Evolutionary conservation across 352 stramenopile species (phyloP).

Genomic region (Saprolegnia parasitica): DNA sequence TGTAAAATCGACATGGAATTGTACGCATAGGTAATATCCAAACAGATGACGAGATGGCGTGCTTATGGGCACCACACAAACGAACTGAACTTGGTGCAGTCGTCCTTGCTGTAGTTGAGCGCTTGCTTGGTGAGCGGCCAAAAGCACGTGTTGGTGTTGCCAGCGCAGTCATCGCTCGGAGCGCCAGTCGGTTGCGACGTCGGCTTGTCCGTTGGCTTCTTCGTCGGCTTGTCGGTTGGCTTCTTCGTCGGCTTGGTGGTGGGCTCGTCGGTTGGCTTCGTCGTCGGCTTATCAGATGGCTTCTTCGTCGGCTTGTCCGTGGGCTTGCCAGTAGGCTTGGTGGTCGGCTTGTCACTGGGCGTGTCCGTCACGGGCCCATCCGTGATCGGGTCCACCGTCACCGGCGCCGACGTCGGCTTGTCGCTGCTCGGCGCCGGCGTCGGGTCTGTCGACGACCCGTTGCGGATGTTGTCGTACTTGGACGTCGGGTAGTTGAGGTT

Average conservation of each 20-base stretch:
- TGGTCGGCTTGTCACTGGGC: background rate
- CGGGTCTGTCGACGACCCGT: background rate
- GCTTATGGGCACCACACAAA: conserved; percentile 13
- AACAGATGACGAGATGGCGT: no score
- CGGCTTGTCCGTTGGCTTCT: no score
- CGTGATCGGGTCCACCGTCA: background rate
- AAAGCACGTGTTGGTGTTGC: conserved; percentile 4
- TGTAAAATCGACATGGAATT: no score
- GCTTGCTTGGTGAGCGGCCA: conserved; percentile 11
- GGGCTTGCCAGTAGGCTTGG: no score
- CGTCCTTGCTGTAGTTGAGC: background rate
- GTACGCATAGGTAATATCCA: no score
- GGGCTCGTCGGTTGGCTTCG: no score
- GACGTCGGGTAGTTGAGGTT: conserved; percentile 22
- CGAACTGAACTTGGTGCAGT: background rate
- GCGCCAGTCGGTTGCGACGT: background rate
- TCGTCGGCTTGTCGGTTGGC: no score
- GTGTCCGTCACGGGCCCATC: background rate
- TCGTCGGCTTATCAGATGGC: no score
- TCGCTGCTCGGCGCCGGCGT: no score
- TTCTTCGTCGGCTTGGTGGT: no score
- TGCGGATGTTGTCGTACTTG: conserved; percentile 18
- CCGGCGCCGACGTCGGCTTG: background rate
- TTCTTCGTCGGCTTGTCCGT: no score
- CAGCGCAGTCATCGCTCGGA: background rate